Base-by-base conservation (phyloP, 1,139 yeast species). In the Geotrichum klebahnii region DNA sequence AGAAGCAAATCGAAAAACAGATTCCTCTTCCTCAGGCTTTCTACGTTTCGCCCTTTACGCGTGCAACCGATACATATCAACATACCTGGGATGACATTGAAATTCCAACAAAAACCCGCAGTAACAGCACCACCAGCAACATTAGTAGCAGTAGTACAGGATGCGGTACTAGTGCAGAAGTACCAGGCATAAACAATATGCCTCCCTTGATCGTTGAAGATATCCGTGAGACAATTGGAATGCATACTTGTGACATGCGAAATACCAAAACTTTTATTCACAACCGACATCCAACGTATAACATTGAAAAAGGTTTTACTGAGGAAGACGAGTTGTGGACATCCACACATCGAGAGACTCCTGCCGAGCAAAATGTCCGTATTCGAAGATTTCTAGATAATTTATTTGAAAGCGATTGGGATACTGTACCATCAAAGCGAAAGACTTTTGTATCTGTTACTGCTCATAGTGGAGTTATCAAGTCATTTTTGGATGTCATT, bases 161-260 rank as follows among this genome's bases (percentile, higher is more conserved):
- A 34, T n/a, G n/a, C n/a, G n/a, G n/a, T n/a, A n/a, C n/a, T n/a
- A 34, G 3, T 12, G 19, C 4, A 5, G 38, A 5, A 17, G 38
- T 12, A n/a, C 38, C 23, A 12, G 6, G 12, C 22, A n/a, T n/a
- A 12, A 14, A 10, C 12, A 19, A 35, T 8, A n/a, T 17, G 9
- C 28, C 31, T 10, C 50, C 50, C 9, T 12, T 74, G 12, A 72
- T 80, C 19, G 66, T 68, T 44, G 92, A 84, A 52, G 72, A 74
- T 38, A 59, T 84, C 4, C 70, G 94, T 48, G 94, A 84, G 63
- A 80, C 82, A 0, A 73, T 81, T 24, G 92, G 92, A 1, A 70
- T 69, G 14, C 86, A 84, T 62, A 67, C 80, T 2, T 84, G 94
- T 63, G 89, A 84, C 63, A 74, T 77, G 61, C 67, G 92, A 48